Base-by-base conservation (phyloP, 306 rosid species). In the Rosa chinensis region DNA sequence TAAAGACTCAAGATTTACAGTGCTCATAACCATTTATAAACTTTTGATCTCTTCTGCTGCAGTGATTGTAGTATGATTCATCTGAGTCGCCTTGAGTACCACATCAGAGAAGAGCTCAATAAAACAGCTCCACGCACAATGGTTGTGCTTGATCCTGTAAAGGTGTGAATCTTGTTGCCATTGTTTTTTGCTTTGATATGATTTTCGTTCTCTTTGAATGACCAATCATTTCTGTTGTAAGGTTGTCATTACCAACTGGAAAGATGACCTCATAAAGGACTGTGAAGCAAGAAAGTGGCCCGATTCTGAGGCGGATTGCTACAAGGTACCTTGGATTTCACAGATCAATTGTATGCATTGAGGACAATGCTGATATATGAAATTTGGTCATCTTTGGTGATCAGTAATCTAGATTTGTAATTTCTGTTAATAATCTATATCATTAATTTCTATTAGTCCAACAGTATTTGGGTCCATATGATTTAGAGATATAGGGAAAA, bases 51-150 rank as follows among this genome's bases (percentile, higher is more conserved):
- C 62, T 80, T 76, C 32, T 83, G 76, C 71, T 80, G 61, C 90
- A 96, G 99, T 87, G 98, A 96, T 86, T 90, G 97, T 74, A 91
- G 96, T 75, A 83, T 89, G 87, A 91, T 96, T 83, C 90, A 91
- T 74, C 86, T 96, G 85, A 88, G 87, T 73, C 97, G 98, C 77
- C 94, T 96, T 8, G 99, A 93, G 86, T 84, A 90, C 82, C 96
- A 96, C 81, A 90, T 96, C 61, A 91, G 99, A 83, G 98, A 96
- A 87, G 99, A 96, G 74, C 88, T 96, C 62, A 93, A 96, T 82
- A 91, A 48, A 89, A 85, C 89, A 48, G 92, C 92, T 66, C 79
- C 94, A 62, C 96, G 99, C 5, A 50, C 92, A 67, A 89, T 96
- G 97, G 98, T 87, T 78, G 98, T 93, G 75, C 85, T 96, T 42